phyloP scores from a whole-genome alignment of 176 grass and related monocot species.

The Musa schizocarpa region DNA sequence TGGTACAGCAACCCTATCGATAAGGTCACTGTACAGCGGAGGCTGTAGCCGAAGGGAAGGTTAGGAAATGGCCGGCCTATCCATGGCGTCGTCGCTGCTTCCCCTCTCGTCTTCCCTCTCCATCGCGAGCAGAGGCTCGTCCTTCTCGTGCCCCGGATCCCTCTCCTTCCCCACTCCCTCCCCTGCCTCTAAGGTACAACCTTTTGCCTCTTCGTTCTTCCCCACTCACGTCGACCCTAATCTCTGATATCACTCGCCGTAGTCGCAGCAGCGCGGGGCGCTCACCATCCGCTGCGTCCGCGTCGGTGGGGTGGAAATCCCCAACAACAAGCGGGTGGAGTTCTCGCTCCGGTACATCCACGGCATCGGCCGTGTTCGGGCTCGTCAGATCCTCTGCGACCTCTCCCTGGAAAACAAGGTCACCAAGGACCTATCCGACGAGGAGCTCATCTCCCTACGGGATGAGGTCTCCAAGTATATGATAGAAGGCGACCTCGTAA shows the following conservation, averaged over 20 bases:
- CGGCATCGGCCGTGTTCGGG: not conserved
- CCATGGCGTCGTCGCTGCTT: constrained; percentile 32
- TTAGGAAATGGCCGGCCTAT: constrained; percentile 51
- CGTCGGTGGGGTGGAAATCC: too few relatives aligned
- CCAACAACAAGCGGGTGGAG: constrained; percentile 31
- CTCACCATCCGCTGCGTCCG: constrained; percentile 48
- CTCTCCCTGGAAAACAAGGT: constrained; percentile 53
- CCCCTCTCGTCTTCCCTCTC: constrained; percentile 41
- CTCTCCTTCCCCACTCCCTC: constrained; percentile 26
- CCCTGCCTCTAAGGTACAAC: constrained; percentile 17
- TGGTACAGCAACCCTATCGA: too few relatives aligned
- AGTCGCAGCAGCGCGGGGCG: constrained; percentile 17
- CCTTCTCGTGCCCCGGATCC: not conserved
- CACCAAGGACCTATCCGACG: constrained; percentile 76
- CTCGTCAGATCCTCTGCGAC: constrained; percentile 46
- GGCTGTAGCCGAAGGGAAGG: not conserved
- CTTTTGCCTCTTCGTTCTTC: not conserved
- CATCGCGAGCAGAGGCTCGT: constrained; percentile 29
- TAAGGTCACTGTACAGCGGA: too few relatives aligned
- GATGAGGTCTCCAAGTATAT: constrained; percentile 91
- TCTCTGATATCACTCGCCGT: not conserved
- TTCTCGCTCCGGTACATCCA: constrained; percentile 92
- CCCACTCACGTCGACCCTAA: not conserved
- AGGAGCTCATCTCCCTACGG: constrained; percentile 77
- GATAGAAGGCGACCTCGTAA: constrained; percentile 97